Evolutionary conservation across 2,329 filamentous ascomycete species (phyloP).

Genomic region (Aspergillus jensenii): DNA sequence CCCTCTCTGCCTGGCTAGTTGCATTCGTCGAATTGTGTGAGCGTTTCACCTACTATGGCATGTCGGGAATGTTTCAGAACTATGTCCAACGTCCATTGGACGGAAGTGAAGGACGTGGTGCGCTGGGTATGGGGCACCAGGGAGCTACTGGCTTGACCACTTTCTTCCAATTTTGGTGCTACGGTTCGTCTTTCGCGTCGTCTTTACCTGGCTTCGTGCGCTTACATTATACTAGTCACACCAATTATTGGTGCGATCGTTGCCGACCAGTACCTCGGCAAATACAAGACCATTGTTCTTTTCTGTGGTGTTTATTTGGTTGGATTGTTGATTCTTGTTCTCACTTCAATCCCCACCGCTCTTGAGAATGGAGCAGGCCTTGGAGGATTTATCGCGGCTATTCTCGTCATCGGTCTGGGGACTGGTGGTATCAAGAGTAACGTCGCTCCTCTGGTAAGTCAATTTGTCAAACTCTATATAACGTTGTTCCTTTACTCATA

Average conservation of each 20-base stretch:
- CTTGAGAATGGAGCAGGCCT: constrained; percentile 52
- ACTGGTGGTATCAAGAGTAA: constrained; percentile 72
- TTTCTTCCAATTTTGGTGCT: constrained; percentile 58
- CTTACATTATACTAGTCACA: constrained; percentile 39
- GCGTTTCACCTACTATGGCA: constrained; percentile 60
- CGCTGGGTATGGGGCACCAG: constrained; percentile 44
- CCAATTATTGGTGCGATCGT: constrained; percentile 60
- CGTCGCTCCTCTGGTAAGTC: constrained; percentile 48
- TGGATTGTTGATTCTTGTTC: constrained; percentile 56
- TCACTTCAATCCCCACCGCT: constrained; percentile 54
- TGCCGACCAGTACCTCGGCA: constrained; percentile 61
- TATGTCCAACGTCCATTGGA: constrained; percentile 49
- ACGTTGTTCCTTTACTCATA: not conserved
- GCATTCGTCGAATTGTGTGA: constrained; percentile 58
- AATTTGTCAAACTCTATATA: not conserved
- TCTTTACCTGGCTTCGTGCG: not conserved
- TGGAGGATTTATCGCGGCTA: constrained; percentile 56
- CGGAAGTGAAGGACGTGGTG: constrained; percentile 40
- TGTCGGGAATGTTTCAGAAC: constrained; percentile 57
- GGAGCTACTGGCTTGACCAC: constrained; percentile 52
- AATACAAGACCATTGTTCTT: constrained; percentile 59
- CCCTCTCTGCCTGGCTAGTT: constrained; percentile 57
- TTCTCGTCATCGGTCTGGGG: constrained; percentile 65
- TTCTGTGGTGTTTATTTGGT: constrained; percentile 60
- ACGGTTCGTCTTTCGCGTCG: constrained; percentile 31